Conservation (phyloP, 1,139 yeast genomes). For the Zygosaccharomyces pseudobailii region DNA sequence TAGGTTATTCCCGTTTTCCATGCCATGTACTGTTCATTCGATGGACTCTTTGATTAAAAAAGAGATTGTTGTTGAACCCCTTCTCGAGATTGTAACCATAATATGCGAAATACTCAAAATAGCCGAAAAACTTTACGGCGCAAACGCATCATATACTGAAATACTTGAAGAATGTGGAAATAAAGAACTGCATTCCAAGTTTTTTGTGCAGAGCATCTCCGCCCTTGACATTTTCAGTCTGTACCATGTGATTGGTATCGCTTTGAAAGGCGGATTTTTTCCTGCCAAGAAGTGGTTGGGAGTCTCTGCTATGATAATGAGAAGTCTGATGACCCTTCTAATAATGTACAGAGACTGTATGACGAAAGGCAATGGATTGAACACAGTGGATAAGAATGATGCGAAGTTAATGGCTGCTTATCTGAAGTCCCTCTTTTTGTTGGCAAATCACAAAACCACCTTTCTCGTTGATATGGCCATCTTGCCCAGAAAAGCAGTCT, state of each 20-base stretch:
- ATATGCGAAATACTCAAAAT: conserved; percentile 55
- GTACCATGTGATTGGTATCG: conserved; percentile 52
- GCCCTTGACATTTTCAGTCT: conserved; percentile 35
- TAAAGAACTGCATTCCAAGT: conserved; percentile 39
- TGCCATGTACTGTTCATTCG: conserved; percentile 62
- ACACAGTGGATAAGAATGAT: conserved; percentile 46
- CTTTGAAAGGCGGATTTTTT: conserved; percentile 56
- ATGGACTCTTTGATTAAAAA: conserved; percentile 74
- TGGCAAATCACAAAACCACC: conserved; percentile 32
- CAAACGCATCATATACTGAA: conserved; percentile 42
- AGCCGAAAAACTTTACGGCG: conserved; percentile 45
- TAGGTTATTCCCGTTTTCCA: conserved; percentile 59
- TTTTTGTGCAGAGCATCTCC: conserved; percentile 29
- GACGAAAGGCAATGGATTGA: conserved; percentile 41
- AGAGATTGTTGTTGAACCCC: conserved; percentile 64
- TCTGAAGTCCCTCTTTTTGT: conserved; percentile 50
- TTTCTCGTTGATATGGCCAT: conserved; percentile 53
- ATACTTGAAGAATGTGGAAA: conserved; percentile 37
- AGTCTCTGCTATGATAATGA: conserved; percentile 55
- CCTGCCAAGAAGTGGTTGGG: conserved; percentile 71
- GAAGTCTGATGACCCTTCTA: conserved; percentile 54
- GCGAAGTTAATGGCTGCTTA: conserved; percentile 63
- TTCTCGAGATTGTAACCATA: conserved; percentile 62
- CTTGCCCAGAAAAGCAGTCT: conserved; percentile 70
- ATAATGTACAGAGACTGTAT: conserved; percentile 56